Evolutionary conservation across 2,329 filamentous ascomycete species (phyloP).

Genomic region (Aspergillus sp.): DNA sequence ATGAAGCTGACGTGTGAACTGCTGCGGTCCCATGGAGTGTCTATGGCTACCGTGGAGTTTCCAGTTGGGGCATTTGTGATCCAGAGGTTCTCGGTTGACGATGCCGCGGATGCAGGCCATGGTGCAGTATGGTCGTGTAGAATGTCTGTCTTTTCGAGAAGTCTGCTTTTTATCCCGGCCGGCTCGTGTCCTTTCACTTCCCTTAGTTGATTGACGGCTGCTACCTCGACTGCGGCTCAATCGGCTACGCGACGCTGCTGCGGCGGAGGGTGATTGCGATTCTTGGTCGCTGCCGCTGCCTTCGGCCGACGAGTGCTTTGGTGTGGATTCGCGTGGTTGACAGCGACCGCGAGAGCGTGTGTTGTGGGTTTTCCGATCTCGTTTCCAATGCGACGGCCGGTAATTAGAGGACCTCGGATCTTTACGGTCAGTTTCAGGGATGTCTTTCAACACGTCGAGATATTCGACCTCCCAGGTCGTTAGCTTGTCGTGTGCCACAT

Average conservation of each 20-base stretch:
- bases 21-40: constrained; percentile 27
- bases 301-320: constrained; percentile 15
- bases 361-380: constrained; percentile 17
- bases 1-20: constrained; percentile 20
- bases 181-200: constrained; percentile 12
- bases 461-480: constrained; percentile 25
- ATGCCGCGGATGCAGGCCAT: constrained; percentile 23
- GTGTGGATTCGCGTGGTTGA: constrained; percentile 13
- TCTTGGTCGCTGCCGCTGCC: constrained; percentile 19
- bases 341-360: constrained; percentile 18
- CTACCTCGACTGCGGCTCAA: constrained; percentile 28
- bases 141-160: constrained; percentile 13
- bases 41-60: constrained; percentile 20
- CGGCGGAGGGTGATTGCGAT: constrained; percentile 14
- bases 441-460: constrained; percentile 18
- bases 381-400: constrained; percentile 23
- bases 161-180: constrained; percentile 10
- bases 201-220: constrained; percentile 17
- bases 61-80: constrained; percentile 36
- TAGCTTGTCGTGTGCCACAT: constrained; percentile 19
- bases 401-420: constrained; percentile 23
- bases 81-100: constrained; percentile 17
- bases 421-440: constrained; percentile 25
- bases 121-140: constrained; percentile 20
- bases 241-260: constrained; percentile 15